Base-by-base conservation (phyloP, 106 monocot species). In the Dendrobium huoshanense region DNA sequence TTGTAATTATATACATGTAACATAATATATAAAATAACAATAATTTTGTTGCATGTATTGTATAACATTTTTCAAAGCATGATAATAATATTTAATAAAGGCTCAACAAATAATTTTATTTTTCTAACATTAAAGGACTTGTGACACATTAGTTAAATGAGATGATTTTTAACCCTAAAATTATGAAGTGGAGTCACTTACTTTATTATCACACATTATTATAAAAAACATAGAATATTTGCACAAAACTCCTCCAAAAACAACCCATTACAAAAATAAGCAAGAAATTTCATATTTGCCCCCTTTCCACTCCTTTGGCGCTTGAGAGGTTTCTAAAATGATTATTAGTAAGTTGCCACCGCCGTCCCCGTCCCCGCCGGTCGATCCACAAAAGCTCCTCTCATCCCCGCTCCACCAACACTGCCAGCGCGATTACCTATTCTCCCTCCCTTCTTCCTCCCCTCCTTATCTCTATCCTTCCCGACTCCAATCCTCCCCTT, bases 371-470 rank as follows among this genome's bases (percentile, higher is more conserved):
- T 40, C 55, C 70, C 55, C 72, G 41, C 25, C 55, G 70, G 17
- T 1, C 74, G 74, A 0, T 75, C 75, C 22, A 49, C 82, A 31
- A 82, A 78, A 1, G 19, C 55, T 17, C 37, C 20, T 27, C 82
- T 77, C 82, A 77, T 58, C 67, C 82, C 48, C 59, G 68, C 84
- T 54, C 83, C 77, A 67, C 37, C 37, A 37, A 37, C 37, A 37
- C 44, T 70, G 9, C 4, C 25, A 4, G 9, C 19, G 29, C 33
- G 77, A 65, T 65, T 65, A 22, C 64, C 64, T 22, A 65, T 65
- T 25, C 64, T 17, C 56, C 51, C 51, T 15, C 13, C 51, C 51
- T 51, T 51, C 51, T 51, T 51, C 51, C 51, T 51, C 51, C 10
- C 51, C 13, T 51, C 51, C 51, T 51, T 24, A 22, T 43, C 8